phyloP scores from a whole-genome alignment of 2,329 filamentous ascomycete genomes.

The Monilinia aucupariae region DNA sequence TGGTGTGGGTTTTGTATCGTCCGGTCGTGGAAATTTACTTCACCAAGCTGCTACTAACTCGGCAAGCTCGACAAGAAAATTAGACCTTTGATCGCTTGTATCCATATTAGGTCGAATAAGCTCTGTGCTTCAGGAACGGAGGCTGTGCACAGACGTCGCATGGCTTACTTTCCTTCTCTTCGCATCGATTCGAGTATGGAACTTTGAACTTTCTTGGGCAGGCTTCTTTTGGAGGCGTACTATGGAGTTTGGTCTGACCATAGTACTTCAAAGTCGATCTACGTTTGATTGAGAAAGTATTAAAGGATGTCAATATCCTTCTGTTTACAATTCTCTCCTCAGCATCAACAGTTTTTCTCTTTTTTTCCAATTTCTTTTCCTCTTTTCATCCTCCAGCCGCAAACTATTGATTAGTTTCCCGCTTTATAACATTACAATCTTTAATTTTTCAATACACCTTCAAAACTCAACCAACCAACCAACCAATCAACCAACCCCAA shows the following conservation, averaged over 20 bases:
- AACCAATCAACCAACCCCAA: slow-evolving; percentile 21
- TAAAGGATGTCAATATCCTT: slow-evolving; percentile 27
- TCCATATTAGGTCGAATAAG: slow-evolving; percentile 1
- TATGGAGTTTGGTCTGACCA: neutral
- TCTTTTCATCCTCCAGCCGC: slow-evolving; percentile 24
- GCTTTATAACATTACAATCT: slow-evolving; percentile 20
- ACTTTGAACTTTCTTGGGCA: slow-evolving; percentile 22
- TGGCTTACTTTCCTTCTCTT: slow-evolving; percentile 2
- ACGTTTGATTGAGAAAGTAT: slow-evolving; percentile 22
- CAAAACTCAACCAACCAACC: slow-evolving; percentile 4
- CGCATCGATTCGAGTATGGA: slow-evolving; percentile 7
- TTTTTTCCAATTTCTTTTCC: slow-evolving; percentile 18
- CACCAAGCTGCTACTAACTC: neutral
- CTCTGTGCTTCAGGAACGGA: neutral
- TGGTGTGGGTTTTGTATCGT: neutral
- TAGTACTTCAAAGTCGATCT: neutral
- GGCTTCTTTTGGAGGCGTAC: slow-evolving; percentile 1
- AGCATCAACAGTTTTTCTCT: slow-evolving; percentile 29
- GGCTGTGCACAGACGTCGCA: slow-evolving; percentile 3
- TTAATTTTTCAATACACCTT: slow-evolving; percentile 14
- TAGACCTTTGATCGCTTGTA: slow-evolving; percentile 6
- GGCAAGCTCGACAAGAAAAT: neutral
- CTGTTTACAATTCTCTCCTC: slow-evolving; percentile 24
- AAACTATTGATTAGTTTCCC: slow-evolving; percentile 33
- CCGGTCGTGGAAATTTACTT: neutral